These are phyloP conservation scores for Malania oleifera DNA, from an alignment of 164 flowering plant genomes.

Conservation along the genomic window DNA sequence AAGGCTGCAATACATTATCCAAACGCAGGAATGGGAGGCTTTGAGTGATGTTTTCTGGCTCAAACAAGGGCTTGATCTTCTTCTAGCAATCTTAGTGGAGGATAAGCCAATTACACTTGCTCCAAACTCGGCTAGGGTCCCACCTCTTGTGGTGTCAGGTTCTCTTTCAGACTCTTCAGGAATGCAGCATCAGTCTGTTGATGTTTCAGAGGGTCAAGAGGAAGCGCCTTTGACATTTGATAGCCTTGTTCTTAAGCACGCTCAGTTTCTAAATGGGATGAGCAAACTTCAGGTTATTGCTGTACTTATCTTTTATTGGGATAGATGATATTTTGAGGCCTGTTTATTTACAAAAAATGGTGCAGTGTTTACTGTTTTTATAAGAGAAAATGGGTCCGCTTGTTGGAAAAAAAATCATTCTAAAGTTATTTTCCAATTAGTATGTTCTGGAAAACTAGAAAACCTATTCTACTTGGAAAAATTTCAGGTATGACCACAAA, in stretches of 20 bases:
- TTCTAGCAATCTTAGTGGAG: constrained; percentile 80
- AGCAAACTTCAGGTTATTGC: constrained; percentile 79
- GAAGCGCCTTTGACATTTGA: constrained; percentile 74
- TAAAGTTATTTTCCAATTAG: no score
- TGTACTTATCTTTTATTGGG: background rate
- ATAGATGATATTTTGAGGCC: no score
- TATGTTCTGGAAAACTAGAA: no score
- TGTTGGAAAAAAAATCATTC: no score
- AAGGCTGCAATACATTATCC: constrained; percentile 87
- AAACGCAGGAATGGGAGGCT: constrained; percentile 97
- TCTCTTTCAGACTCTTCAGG: constrained; percentile 53
- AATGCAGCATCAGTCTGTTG: constrained; percentile 45
- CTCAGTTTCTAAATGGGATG: constrained; percentile 71
- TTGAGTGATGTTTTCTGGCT: constrained; percentile 98
- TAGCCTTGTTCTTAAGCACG: constrained; percentile 64
- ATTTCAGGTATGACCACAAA: no score
- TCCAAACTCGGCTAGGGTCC: constrained; percentile 88
- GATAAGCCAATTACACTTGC: constrained; percentile 85
- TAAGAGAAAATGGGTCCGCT: no score
- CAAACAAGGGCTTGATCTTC: constrained; percentile 98
- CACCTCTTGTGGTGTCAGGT: constrained; percentile 49
- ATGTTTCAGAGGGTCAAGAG: constrained; percentile 50
- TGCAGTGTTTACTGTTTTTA: no score
- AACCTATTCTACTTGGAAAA: no score
- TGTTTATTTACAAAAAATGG: no score